Conservation (phyloP, 257 asterid species). For the Sherardia arvensis region DNA sequence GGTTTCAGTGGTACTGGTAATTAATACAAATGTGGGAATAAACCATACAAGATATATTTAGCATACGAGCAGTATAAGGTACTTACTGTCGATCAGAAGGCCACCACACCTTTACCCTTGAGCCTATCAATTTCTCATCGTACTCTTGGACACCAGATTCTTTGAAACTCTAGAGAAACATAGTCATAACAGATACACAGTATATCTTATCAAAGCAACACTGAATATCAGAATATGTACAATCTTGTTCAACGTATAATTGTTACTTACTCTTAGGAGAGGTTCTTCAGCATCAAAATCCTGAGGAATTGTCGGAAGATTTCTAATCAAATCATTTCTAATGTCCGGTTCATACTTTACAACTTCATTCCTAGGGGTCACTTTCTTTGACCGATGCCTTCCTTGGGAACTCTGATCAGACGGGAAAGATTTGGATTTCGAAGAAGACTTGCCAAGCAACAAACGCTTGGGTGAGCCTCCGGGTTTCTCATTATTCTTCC, state of each 20-base stretch:
- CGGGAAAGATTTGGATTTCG: not conserved
- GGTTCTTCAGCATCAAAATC: constrained; percentile 5
- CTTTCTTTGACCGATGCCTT: constrained; percentile 30
- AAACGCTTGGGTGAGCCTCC: constrained; percentile 6
- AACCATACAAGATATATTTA: not conserved
- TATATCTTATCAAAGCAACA: not conserved
- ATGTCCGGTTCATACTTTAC: constrained; percentile 21
- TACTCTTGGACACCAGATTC: constrained; percentile 16
- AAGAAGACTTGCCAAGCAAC: constrained; percentile 13
- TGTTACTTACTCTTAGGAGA: constrained; percentile 11
- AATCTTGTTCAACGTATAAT: not conserved
- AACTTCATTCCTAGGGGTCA: constrained; percentile 5
- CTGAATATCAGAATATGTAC: not conserved
- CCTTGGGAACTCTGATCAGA: constrained; percentile 9
- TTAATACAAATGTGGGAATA: not conserved
- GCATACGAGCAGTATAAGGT: not conserved
- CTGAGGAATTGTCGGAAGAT: not conserved
- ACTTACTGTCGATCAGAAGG: constrained; percentile 37
- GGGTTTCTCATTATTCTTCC: constrained; percentile 15
- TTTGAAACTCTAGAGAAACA: constrained; percentile 22
- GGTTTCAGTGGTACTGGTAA: not conserved
- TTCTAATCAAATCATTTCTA: constrained; percentile 12
- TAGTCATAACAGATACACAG: not conserved
- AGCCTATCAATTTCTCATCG: constrained; percentile 43
- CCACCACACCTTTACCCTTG: constrained; percentile 47